Evolutionary conservation across 805 yeast species (phyloP).

Genomic region (Pichia gijzeniarum): DNA sequence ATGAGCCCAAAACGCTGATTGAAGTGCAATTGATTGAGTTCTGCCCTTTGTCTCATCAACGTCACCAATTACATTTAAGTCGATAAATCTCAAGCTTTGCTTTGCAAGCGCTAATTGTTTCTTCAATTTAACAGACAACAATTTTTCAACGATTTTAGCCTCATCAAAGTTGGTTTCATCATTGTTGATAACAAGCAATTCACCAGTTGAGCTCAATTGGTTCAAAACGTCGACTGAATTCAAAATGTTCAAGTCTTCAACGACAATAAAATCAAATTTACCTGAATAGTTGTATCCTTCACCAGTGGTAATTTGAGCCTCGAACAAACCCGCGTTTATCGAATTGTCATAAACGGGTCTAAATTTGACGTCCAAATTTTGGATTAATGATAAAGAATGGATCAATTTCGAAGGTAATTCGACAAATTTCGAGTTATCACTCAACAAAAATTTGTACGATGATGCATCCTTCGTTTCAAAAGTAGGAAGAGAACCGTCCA

Average conservation of each 20-base stretch:
- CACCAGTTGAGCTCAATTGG: conserved; percentile 50
- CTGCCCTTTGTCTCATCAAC: conserved; percentile 71
- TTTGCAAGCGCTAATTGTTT: conserved; percentile 45
- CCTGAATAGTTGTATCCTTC: conserved; percentile 34
- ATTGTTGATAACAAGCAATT: conserved; percentile 40
- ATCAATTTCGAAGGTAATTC: conserved; percentile 60
- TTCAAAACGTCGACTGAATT: conserved; percentile 55
- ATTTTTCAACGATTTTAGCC: conserved; percentile 42
- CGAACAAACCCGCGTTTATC: conserved; percentile 67
- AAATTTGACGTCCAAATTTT: conserved; percentile 43
- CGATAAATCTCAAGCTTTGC: conserved; percentile 50
- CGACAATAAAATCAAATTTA: conserved; percentile 55
- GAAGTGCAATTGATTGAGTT: conserved; percentile 65
- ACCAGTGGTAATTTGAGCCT: conserved; percentile 48
- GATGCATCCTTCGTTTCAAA: conserved; percentile 30
- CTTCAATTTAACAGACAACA: conserved; percentile 49
- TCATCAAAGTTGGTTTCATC: conserved; percentile 35
- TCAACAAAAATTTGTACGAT: conserved; percentile 56
- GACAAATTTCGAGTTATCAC: conserved; percentile 52
- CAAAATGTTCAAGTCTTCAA: conserved; percentile 55
- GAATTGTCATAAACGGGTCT: conserved; percentile 68
- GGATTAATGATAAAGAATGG: conserved; percentile 61
- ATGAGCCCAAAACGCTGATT: conserved; percentile 73
- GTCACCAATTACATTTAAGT: conserved; percentile 56
- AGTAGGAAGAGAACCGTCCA: conserved; percentile 41